phyloP scores from a whole-genome alignment of 805 yeast genomes.

The Metschnikowia peoriensis region DNA sequence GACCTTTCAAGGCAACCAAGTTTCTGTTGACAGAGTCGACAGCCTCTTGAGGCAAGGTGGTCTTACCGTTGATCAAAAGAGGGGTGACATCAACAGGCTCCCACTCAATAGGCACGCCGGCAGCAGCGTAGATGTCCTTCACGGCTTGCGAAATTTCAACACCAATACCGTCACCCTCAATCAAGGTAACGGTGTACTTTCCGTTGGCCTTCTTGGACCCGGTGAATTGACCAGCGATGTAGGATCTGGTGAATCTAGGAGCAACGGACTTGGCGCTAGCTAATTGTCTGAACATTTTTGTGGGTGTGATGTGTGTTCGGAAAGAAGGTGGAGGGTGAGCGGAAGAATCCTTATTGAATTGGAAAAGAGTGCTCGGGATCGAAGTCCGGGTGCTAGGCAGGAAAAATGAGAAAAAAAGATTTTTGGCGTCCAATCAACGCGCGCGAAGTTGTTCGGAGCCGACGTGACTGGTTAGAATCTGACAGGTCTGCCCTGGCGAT shows the following conservation, averaged over 20 bases:
- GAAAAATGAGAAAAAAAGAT: slow-evolving; percentile 14
- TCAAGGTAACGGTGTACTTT: slow-evolving; percentile 88
- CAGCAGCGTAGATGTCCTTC: slow-evolving; percentile 89
- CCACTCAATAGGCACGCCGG: slow-evolving; percentile 95
- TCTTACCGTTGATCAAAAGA: slow-evolving; percentile 82
- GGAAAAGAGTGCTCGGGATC: slow-evolving; percentile 5
- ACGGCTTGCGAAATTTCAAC: slow-evolving; percentile 93
- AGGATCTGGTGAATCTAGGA: slow-evolving; percentile 33
- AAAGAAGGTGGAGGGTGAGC: slow-evolving; percentile 10
- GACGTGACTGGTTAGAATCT: slow-evolving; percentile 1
- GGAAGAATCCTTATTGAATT: background rate
- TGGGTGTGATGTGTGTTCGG: slow-evolving; percentile 2
- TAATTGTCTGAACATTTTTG: slow-evolving; percentile 21
- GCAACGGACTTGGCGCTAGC: slow-evolving; percentile 19
- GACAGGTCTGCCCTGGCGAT: background rate
- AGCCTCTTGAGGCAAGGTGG: slow-evolving; percentile 90
- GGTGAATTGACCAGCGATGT: slow-evolving; percentile 65
- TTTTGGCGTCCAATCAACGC: slow-evolving; percentile 20
- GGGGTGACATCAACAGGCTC: slow-evolving; percentile 97
- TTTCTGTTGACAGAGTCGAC: slow-evolving; percentile 90
- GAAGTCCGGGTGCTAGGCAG: slow-evolving; percentile 8
- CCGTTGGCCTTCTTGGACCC: slow-evolving; percentile 71
- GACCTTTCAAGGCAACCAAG: slow-evolving; percentile 96
- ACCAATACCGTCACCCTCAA: slow-evolving; percentile 99
- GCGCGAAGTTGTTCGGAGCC: slow-evolving; percentile 18